Evolutionary conservation across 2,329 filamentous ascomycete species (phyloP), one percentile per base, ranked within the genome.

Genomic region (Fusarium graminum): DNA sequence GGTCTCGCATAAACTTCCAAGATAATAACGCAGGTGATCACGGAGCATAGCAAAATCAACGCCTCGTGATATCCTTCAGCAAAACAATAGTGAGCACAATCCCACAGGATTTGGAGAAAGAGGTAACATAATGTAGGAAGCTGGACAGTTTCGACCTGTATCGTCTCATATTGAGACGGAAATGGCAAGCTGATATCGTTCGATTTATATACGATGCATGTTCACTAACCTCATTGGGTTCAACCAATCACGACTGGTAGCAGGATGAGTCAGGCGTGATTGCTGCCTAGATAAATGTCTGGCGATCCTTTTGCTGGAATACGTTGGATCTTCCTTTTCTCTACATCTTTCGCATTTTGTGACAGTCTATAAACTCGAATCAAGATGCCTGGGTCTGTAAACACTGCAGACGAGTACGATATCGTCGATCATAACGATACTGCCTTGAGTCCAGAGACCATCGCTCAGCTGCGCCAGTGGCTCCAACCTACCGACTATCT

Each of bases 401-500:
- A 57, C 16, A 70, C 67, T 1, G 56, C 34, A 19, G 67, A 70
- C 7, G 67, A 72, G 22, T 72, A 70, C 17, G 59, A 69, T 17
- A 34, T 69, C 16, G 45, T 72, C 13, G 34, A 61, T 5, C 65
- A 72, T 44, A 34, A 61, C 16, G 69, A 72, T 1, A 47, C 59
- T 2, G 40, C 65, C 2, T 5, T 67, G 10, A 65, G 46, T n/a
- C 57, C 65, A 2, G 60, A 67, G 25, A 9, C 40, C 3, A n/a
- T 72, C 28, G 58, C 54, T 16, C 12, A 52, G 13, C 45, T 72
- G 29, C 63, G 68, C n/a, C 43, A 70, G 11, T 74, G 73, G 73
- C 69, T 75, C 4, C 59, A 74, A 28, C 73, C 73, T 1, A 75
- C 72, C 3, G 71, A 75, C 28, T 75, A 74, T 30, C 60, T 72